Evolutionary conservation across 1,284 basidiomycete genomes (phyloP).

Genomic region (Cryptococcus neoformans): DNA sequence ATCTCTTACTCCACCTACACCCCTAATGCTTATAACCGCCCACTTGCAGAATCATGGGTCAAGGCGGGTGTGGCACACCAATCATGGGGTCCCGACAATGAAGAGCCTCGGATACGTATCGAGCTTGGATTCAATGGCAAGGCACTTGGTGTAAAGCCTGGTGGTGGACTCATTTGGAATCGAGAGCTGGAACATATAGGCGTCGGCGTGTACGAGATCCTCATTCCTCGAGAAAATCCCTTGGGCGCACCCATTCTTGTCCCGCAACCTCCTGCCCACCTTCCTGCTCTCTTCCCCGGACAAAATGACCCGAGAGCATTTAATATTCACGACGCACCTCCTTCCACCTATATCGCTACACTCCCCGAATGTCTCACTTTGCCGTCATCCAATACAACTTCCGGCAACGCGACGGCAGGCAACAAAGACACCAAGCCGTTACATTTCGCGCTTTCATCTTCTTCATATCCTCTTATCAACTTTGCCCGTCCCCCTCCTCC

Average conservation of each 20-base stretch:
- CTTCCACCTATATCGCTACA: slow-evolving; percentile 42
- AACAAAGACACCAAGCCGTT: slow-evolving; percentile 6
- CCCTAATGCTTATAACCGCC: slow-evolving; percentile 45
- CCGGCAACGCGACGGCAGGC: neutral
- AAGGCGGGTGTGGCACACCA: slow-evolving; percentile 25
- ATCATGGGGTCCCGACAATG: slow-evolving; percentile 24
- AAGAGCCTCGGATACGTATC: slow-evolving; percentile 33
- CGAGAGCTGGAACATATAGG: slow-evolving; percentile 38
- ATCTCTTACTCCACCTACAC: slow-evolving; percentile 47
- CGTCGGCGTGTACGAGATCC: slow-evolving; percentile 48
- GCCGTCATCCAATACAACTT: slow-evolving; percentile 8
- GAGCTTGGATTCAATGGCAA: slow-evolving; percentile 46
- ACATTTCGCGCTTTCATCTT: slow-evolving; percentile 44
- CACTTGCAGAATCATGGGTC: slow-evolving; percentile 45
- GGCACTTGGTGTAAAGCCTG: slow-evolving; percentile 42
- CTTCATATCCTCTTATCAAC: slow-evolving; percentile 44
- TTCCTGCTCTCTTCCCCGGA: slow-evolving; percentile 34
- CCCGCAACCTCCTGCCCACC: slow-evolving; percentile 45
- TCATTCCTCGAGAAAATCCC: slow-evolving; percentile 33
- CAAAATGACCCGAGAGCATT: slow-evolving; percentile 10
- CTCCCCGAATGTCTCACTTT: slow-evolving; percentile 27
- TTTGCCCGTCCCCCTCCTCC: slow-evolving; percentile 41
- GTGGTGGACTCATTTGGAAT: slow-evolving; percentile 37
- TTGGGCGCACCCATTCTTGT: slow-evolving; percentile 46
- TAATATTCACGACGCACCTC: slow-evolving; percentile 22